phyloP scores from a whole-genome alignment of 2,329 filamentous ascomycete genomes.

The Pseudomassariella vexata region DNA sequence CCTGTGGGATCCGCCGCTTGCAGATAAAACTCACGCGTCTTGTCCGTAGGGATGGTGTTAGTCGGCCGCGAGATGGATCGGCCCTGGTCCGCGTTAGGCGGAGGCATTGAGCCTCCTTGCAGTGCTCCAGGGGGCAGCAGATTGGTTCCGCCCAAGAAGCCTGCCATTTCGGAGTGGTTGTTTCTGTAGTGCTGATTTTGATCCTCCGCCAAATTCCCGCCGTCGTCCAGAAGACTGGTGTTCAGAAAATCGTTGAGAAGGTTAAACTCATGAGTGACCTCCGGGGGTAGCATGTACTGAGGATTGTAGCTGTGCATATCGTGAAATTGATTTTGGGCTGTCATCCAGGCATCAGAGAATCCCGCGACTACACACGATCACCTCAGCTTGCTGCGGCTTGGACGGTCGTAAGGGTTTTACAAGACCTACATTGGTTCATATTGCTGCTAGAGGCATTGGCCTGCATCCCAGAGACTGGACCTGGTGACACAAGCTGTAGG shows the following conservation, averaged over 20 bases:
- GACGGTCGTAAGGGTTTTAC: conserved; percentile 20
- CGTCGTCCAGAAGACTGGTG: conserved; percentile 83
- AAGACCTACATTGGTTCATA: conserved; percentile 68
- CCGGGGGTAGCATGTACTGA: conserved; percentile 87
- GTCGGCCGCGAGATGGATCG: conserved; percentile 56
- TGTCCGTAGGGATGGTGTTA: conserved; percentile 60
- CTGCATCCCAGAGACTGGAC: conserved; percentile 62
- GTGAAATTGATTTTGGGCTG: conserved; percentile 76
- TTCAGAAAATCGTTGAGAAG: conserved; percentile 94
- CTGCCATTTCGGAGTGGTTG: conserved; percentile 38
- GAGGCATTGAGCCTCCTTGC: conserved; percentile 39
- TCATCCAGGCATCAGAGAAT: conserved; percentile 78
- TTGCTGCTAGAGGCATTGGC: conserved; percentile 55
- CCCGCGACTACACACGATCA: conserved; percentile 59
- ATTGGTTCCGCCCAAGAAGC: conserved; percentile 32
- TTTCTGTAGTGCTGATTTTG: conserved; percentile 38
- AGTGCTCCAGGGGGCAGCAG: conserved; percentile 28
- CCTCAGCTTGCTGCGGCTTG: conserved; percentile 19
- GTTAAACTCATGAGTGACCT: conserved; percentile 95
- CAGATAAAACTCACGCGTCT: conserved; percentile 86
- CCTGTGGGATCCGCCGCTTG: conserved; percentile 93
- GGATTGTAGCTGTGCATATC: conserved; percentile 93
- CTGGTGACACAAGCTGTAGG: conserved; percentile 67
- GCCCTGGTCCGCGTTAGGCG: conserved; percentile 40
- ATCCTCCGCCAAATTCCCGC: conserved; percentile 64